phyloP scores from a whole-genome alignment of 208 protist species.

The Crithidia sp. region DNA sequence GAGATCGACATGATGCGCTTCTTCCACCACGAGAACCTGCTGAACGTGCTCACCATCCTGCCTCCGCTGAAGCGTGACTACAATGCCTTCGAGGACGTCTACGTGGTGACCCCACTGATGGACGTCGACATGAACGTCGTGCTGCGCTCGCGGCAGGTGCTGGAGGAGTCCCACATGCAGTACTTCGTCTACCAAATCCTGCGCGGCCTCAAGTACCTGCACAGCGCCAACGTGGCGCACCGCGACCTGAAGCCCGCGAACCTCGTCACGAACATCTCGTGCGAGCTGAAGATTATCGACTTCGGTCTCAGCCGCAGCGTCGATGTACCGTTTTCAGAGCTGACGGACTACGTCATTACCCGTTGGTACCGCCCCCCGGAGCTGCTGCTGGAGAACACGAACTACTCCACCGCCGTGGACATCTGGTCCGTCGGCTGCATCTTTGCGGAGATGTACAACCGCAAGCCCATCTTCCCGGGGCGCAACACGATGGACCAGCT shows the following conservation, averaged over 20 bases:
- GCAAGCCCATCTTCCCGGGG: conserved; percentile 89
- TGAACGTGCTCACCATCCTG: conserved; percentile 95
- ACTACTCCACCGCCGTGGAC: conserved; percentile 91
- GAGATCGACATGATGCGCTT: conserved; percentile 94
- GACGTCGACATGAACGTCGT: conserved; percentile 97
- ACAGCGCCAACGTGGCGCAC: conserved; percentile 90
- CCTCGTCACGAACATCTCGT: conserved; percentile 87
- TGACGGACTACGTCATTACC: conserved; percentile 94
- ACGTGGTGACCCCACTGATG: conserved; percentile 97
- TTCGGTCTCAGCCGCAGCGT: conserved; percentile 92
- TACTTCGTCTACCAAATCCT: conserved; percentile 91
- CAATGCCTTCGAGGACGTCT: conserved; percentile 94
- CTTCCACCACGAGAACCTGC: conserved; percentile 93
- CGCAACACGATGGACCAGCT: conserved; percentile 94
- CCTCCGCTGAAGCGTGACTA: conserved; percentile 83
- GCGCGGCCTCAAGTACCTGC: conserved; percentile 90
- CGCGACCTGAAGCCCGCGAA: conserved; percentile 93
- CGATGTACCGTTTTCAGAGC: conserved; percentile 74
- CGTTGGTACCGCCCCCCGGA: conserved; percentile 96
- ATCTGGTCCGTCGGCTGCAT: conserved; percentile 96
- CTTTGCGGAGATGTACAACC: conserved; percentile 96
- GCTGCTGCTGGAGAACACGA: conserved; percentile 88
- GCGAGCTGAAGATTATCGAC: conserved; percentile 91
- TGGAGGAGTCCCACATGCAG: conserved; percentile 84
- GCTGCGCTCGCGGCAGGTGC: conserved; percentile 90